Evolutionary conservation across 1,284 basidiomycete species (phyloP), one percentile per base, ranked within the genome.

Genomic region (Coniferiporia weirii): DNA sequence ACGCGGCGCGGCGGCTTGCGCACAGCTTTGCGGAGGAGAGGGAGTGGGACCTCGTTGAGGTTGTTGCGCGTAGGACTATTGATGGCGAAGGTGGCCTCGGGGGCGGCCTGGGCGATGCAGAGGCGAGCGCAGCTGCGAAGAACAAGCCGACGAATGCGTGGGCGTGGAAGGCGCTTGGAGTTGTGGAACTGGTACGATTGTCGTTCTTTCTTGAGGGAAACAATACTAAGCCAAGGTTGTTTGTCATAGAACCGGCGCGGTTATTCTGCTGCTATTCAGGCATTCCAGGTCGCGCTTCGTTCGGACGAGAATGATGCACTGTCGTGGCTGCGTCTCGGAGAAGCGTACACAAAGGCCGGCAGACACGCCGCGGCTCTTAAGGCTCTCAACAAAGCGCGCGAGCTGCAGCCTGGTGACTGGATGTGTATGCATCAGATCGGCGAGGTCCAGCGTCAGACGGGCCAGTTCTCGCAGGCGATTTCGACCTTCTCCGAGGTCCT

Each of bases 81-180:
- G 93, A 95, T 60, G 94, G 94, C 19, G 93, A 96, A 74, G 92
- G 92, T 20, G 91, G 89, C 8, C 66, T 88, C 17, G 82, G 86
- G 66, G 84, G 81, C 35, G 84, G 85, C 0, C 71, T 81, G 13
- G 75, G 77, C 35, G 78, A 77, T 17, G 70, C 75, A 20, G 77
- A 76, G 46, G 70, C 76, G 48, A 76, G 73, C 50, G 75, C 77
- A 0, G 72, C 71, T 40, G 76, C 73, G 46, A 76, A 81, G 63
- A 84, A 84, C 70, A 79, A 87, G 36, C 91, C 93, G 0, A 85
- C 84, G 46, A 95, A 95, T 66, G 83, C 89, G 2, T 99, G 97
- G 97, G 97, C 97, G 1, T 99, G 95, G 95, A 98, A 98, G 72
- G 96, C 97, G 9, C 77, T 97, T 32, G 97, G 97, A 1, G 84